Percentiles rank a stretch among this genome's conserved stretches.
These are phyloP conservation scores for Mortierella sp. DNA, from an alignment of 371 early-diverging fungal species.

Conservation along the genomic window DNA sequence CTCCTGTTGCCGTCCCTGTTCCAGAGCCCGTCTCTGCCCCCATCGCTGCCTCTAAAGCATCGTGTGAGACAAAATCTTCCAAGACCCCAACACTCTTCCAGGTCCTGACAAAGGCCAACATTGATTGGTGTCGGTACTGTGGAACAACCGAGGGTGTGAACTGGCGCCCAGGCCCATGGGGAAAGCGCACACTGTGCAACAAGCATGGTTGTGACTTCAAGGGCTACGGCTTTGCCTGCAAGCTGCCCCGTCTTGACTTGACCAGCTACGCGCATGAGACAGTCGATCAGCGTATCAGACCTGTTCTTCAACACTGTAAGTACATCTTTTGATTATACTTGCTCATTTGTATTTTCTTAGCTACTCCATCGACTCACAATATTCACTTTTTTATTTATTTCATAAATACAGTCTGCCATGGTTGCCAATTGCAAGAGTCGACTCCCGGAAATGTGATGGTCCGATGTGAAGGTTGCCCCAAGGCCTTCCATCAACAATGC, in stretches of 20 bases:
- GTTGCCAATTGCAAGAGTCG: slow-evolving; percentile 82
- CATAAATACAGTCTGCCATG: slow-evolving; percentile 69
- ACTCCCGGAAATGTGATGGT: slow-evolving; percentile 75
- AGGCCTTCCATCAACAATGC: slow-evolving; percentile 85
- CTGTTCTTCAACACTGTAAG: slow-evolving; percentile 87
- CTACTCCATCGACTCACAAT: not conserved
- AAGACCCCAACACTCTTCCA: slow-evolving; percentile 73
- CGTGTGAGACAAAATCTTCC: slow-evolving; percentile 23
- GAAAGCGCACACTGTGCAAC: slow-evolving; percentile 94
- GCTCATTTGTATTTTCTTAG: not conserved
- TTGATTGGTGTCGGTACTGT: slow-evolving; percentile 95
- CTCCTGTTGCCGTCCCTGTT: not conserved
- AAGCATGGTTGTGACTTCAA: slow-evolving; percentile 96
- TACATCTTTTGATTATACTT: slow-evolving; percentile 3
- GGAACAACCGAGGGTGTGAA: slow-evolving; percentile 93
- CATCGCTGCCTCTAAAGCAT: slow-evolving; percentile 17
- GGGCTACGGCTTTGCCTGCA: slow-evolving; percentile 93
- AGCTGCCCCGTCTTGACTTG: slow-evolving; percentile 87
- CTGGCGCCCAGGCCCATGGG: slow-evolving; percentile 96
- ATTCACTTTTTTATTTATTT: slow-evolving; percentile 6
- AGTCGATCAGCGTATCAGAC: slow-evolving; percentile 82
- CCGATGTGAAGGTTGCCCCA: slow-evolving; percentile 90
- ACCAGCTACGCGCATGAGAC: slow-evolving; percentile 81
- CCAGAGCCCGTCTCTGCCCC: not conserved
- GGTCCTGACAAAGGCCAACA: slow-evolving; percentile 69